Evolutionary conservation across 139 green algal genomes (phyloP).

Genomic region (Picochlorum sp.): DNA sequence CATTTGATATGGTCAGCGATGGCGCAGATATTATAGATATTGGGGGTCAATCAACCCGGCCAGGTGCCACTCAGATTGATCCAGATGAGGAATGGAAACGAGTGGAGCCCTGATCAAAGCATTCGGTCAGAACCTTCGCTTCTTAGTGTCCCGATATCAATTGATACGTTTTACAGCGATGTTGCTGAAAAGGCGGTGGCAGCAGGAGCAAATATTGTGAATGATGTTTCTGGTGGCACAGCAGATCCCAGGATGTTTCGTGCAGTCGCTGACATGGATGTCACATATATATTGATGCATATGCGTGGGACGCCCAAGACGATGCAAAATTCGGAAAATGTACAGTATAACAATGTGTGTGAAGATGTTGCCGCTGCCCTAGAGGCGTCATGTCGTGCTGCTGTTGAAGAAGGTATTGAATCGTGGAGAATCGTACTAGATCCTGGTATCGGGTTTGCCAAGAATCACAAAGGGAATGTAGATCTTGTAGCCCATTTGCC

Average conservation of each 20-base stretch:
- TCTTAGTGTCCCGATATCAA: constrained; percentile 47
- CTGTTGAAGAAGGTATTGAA: constrained; percentile 61
- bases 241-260: constrained; percentile 68
- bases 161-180: constrained; percentile 87
- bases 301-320: constrained; percentile 76
- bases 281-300: constrained; percentile 95
- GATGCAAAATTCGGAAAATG: constrained; percentile 61
- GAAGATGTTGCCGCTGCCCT: constrained; percentile 61
- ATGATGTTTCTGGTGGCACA: constrained; percentile 85
- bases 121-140: constrained; percentile 27
- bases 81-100: constrained; percentile 62
- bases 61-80: constrained; percentile 47
- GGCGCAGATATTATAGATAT: constrained; percentile 87
- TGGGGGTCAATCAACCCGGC: constrained; percentile 90
- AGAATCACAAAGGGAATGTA: constrained; percentile 54
- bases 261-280: constrained; percentile 56
- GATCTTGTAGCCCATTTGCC: constrained; percentile 55
- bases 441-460: constrained; percentile 87
- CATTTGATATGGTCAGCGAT: constrained; percentile 53
- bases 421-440: constrained; percentile 83
- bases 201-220: constrained; percentile 85
- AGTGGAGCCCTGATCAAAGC: constrained; percentile 72
- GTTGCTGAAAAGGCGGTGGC: constrained; percentile 64
- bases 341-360: constrained; percentile 51
- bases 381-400: constrained; percentile 28